Evolutionary conservation across 306 rosid species (phyloP), one percentile per base, ranked within the genome.

Genomic region (Sphenostylis stenocarpa): DNA sequence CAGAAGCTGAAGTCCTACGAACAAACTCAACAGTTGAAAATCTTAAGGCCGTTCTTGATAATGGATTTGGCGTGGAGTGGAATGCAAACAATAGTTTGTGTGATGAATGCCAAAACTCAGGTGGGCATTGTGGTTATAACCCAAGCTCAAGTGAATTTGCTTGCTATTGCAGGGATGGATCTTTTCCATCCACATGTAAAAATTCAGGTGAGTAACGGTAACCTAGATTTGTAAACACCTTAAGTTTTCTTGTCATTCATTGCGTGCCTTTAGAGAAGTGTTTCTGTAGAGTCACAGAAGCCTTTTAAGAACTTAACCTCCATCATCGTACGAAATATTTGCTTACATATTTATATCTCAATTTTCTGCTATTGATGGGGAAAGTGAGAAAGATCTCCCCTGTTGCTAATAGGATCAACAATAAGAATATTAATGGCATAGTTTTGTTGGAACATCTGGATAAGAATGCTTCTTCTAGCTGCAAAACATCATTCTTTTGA

Each of bases 61-160:
- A 53, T 6, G 94, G 96, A 15, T 89, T 87, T 82, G 75, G 28
- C 3, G 73, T 86, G 43, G 41, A 3, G 19, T 91, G 94, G 96
- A 8, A 79, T 48, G 86, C 81, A 28, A 82, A 73, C 20, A 84
- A 82, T 15, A 33, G 13, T 48, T 38, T 70, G 76, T 91, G 96
- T 55, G 36, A 47, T 23, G 67, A 24, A n/a, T 91, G 98, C 68
- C 33, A 1, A 58, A 33, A 3, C 0, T 77, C 86, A 3, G 85
- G 80, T 6, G 94, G 96, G 29, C 19, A 62, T 21, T 93, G 97
- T 67, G 91, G 90, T 44, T 73, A 63, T 39, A 44, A 78, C 34
- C 24, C 28, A 6, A 70, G 7, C 39, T 71, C 92, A 31, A 3
- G 44, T 52, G 70, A 39, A 33, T 88, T 93, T 72, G 14, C 82